Evolutionary conservation across 2,329 filamentous ascomycete genomes (phyloP), one percentile per base, ranked within the genome.

Genomic region (Bipolaris sorokiniana): DNA sequence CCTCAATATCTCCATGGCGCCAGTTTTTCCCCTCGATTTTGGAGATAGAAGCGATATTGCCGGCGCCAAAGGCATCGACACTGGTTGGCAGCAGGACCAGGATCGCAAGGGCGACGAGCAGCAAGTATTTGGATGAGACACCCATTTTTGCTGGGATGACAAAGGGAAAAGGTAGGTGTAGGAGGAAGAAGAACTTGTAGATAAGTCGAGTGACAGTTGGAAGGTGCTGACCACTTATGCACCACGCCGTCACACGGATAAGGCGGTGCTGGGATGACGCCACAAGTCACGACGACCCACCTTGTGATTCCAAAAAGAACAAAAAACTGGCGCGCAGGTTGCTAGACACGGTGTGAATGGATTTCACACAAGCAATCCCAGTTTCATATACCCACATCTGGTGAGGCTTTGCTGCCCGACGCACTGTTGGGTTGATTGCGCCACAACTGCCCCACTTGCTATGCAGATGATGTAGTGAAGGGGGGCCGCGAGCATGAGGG

Each of bases 1-100:
- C 81, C 63, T 83, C 81, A 54, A 83, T 82, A 63, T 83, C 81
- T 56, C 81, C 81, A 80, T 83, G 81, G 47, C 81, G 78, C 79
- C 80, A 83, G 66, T 83, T 83, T 58, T 79, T 73, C 7, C 81
- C 81, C 65, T 83, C 73, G 20, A 76, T 69, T 41, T 73, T 75
- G 1, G 72, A 74, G 47, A 76, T 75, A 11, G 69, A 73, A 13
- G 73, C 72, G 46, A 76, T 76, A 62, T 83, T 83, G 31, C 81
- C 81, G 5, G 81, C 81, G 48, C 81, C 81, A 61, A 83, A 83
- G 47, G 76, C 77, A 28, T 72, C 65, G 51, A 73, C 73, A 46
- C 71, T 73, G 18, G 67, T 60, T 9, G 75, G 75, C 16, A 77
- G 62, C 11, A 77, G 63, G 40, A 77, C 72, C 18, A 77, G 71